Base-by-base conservation (phyloP, 495 filamentous ascomycete genomes). In the Cladorrhinum samala region DNA sequence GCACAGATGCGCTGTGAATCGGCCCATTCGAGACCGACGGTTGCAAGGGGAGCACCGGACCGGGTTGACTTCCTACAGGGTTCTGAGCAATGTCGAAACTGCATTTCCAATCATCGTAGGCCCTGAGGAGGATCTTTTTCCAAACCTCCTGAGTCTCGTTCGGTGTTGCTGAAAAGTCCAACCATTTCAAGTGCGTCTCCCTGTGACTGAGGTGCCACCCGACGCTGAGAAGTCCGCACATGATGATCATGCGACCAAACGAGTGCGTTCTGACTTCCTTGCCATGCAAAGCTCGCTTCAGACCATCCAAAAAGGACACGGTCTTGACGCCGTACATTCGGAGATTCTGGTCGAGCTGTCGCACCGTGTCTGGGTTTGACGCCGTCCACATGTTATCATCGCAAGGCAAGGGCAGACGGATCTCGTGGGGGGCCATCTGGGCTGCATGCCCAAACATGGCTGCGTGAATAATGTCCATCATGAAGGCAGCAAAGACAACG, bases 391-490 rank as follows among this genome's bases (percentile, higher is more conserved):
- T 71, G 8, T 88, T 84, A 64, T 97, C 92, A 61, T 97, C 93
- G 61, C 92, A 97, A 16, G 93, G 93, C 1, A 98, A 74, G 0
- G 92, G 88, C n/a, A 97, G 74, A 14, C 89, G 83, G 65, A 98
- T 87, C 69, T 98, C 93, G 67, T 96, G 90, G 2, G 93, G 90
- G 2, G 92, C 90, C 91, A 97, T 95, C 45, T 92, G 90, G 2
- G 91, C 91, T 1, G 88, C 86, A 66, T 98, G 93, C 0, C 93
- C 93, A 60, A 97, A 98, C 87, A 98, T 95, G 16, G 89, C 95
- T 9, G 92, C 91, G 65, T 98, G 93, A 11, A 89, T 87, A 8
- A 91, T 88, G 64, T 98, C 93, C 58, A 95, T 80, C 54, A 97
- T 88, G 65, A 96, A 98, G 2, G 93, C 92, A 1, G 87, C 93